Conservation (phyloP, 208 protist species). For the Trypanosomatidae sp. region DNA sequence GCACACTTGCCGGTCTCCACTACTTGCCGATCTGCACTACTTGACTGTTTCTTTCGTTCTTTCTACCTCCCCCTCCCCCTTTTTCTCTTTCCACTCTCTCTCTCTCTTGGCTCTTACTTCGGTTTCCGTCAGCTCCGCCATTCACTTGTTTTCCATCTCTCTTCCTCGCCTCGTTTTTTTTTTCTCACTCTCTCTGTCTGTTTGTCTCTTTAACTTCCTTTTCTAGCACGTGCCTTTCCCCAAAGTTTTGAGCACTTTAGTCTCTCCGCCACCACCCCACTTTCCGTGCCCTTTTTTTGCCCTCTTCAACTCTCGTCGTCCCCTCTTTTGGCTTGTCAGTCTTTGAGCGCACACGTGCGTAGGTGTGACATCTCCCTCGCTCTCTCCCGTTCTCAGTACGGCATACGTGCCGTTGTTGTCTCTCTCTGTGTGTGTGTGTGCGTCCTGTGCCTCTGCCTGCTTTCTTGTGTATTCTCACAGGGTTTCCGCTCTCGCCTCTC, state of each 20-base stretch:
- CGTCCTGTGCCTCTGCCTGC: background rate
- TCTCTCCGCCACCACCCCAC: too few relatives aligned
- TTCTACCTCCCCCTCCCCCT: background rate
- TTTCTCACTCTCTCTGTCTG: background rate
- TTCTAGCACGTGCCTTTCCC: background rate
- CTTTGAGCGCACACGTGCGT: background rate
- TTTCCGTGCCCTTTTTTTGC: background rate
- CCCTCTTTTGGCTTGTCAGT: background rate
- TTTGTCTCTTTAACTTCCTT: background rate
- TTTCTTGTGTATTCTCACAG: constrained; percentile 8
- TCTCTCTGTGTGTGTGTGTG: constrained; percentile 10
- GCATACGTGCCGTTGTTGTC: background rate
- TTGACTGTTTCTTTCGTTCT: background rate
- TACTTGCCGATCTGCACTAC: background rate
- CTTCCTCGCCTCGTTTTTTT: background rate
- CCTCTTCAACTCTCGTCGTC: background rate
- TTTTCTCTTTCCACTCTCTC: background rate
- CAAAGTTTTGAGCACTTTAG: background rate
- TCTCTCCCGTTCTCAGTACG: background rate
- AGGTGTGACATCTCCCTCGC: background rate
- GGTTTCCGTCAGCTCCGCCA: background rate
- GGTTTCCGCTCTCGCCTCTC: constrained; percentile 11
- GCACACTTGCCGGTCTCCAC: background rate
- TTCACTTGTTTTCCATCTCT: background rate
- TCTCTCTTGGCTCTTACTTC: background rate